Evolutionary conservation across 1,139 yeast species (phyloP).

Genomic region (Taiozyma sp.): DNA sequence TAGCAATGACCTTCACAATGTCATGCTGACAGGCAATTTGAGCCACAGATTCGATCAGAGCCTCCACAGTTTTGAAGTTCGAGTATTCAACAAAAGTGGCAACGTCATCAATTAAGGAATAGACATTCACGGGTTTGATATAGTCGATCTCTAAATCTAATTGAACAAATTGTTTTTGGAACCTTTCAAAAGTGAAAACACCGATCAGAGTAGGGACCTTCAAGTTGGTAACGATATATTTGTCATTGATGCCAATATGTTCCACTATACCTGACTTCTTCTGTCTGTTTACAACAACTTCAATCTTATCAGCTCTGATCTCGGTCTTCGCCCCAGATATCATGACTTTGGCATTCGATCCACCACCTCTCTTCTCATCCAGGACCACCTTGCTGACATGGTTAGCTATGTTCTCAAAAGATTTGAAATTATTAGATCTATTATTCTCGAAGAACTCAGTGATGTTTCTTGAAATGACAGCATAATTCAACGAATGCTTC

Average conservation of each 20-base stretch:
- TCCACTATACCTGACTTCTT: constrained; percentile 12
- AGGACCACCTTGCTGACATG: constrained; percentile 44
- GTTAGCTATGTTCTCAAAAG: constrained; percentile 53
- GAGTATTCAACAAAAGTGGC: constrained; percentile 62
- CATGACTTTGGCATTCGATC: constrained; percentile 41
- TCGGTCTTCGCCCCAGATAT: constrained; percentile 39
- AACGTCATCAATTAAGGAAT: constrained; percentile 38
- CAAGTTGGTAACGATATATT: constrained; percentile 45
- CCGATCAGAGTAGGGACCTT: constrained; percentile 76
- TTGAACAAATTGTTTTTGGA: constrained; percentile 69
- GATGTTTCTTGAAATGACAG: constrained; percentile 66
- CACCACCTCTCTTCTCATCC: constrained; percentile 45
- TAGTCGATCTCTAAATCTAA: constrained; percentile 48
- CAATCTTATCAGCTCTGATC: constrained; percentile 45
- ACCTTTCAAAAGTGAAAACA: constrained; percentile 83
- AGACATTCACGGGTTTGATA: constrained; percentile 24
- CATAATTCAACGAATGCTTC: constrained; percentile 79
- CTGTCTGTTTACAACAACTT: constrained; percentile 30
- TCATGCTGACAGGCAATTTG: constrained; percentile 47
- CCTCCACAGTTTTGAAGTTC: constrained; percentile 88
- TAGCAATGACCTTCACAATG: constrained; percentile 42
- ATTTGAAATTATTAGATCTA: constrained; percentile 42
- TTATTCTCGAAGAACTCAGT: constrained; percentile 43
- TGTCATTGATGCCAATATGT: constrained; percentile 29
- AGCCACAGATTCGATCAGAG: constrained; percentile 71